phyloP scores from a whole-genome alignment of 2,329 filamentous ascomycete species.

The Pyricularia grisea region DNA sequence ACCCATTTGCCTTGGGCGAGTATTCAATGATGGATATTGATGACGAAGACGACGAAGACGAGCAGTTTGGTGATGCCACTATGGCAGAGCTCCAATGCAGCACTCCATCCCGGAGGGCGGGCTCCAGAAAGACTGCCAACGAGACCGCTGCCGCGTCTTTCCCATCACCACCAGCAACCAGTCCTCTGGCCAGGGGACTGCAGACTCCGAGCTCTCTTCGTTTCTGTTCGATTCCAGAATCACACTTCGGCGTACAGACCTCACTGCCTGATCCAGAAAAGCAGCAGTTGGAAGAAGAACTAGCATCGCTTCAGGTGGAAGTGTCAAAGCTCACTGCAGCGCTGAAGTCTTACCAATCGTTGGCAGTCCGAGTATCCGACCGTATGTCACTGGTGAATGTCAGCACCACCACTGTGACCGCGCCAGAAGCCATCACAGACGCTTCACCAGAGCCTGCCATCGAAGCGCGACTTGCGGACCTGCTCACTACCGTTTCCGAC shows the following conservation, averaged over 20 bases:
- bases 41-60: conserved; percentile 24
- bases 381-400: conserved; percentile 21
- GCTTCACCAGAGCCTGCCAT: conserved; percentile 19
- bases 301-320: conserved; percentile 38
- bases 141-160: conserved; percentile 32
- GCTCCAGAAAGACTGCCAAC: conserved; percentile 5
- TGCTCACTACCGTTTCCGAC: conserved; percentile 37
- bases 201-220: conserved; percentile 17
- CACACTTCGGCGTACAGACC: conserved; percentile 29
- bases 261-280: conserved; percentile 31
- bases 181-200: conserved; percentile 27
- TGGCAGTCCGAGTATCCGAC: conserved; percentile 26
- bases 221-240: background rate
- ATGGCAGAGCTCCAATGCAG: conserved; percentile 41
- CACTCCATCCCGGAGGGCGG: conserved; percentile 31
- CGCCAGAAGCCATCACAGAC: background rate
- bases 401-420: background rate
- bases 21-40: conserved; percentile 26
- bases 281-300: conserved; percentile 32
- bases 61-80: conserved; percentile 37
- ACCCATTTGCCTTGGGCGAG: conserved; percentile 34
- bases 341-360: conserved; percentile 35
- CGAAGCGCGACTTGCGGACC: conserved; percentile 30
- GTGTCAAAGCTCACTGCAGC: conserved; percentile 35
- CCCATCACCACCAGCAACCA: conserved; percentile 46